These are phyloP conservation scores for Plectosphaerella sp. DNA, from an alignment of 2,329 filamentous ascomycete species.

Conservation along the genomic window DNA sequence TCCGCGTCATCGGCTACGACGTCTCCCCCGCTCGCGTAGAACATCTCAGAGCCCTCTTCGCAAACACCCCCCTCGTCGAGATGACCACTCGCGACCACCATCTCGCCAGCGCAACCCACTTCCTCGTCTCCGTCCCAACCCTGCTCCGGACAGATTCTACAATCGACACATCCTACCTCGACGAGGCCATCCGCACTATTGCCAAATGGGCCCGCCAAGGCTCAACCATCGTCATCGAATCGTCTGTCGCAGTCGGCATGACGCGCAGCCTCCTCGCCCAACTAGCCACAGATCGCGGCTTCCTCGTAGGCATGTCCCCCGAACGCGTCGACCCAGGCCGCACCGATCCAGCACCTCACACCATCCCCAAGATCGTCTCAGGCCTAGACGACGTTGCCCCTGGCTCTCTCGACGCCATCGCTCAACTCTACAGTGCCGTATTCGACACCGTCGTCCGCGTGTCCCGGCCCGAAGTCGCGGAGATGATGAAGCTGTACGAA, in stretches of 20 bases:
- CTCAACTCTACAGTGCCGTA: constrained; percentile 28
- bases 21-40: constrained; percentile 34
- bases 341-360: constrained; percentile 16
- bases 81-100: constrained; percentile 29
- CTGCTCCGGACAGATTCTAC: constrained; percentile 28
- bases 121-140: constrained; percentile 36
- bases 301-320: constrained; percentile 29
- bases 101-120: constrained; percentile 29
- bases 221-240: constrained; percentile 33
- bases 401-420: constrained; percentile 27
- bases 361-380: constrained; percentile 38
- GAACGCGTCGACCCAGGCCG: constrained; percentile 35
- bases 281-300: constrained; percentile 23
- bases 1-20: constrained; percentile 42
- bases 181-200: constrained; percentile 26
- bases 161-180: constrained; percentile 29
- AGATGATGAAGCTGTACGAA: constrained; percentile 41
- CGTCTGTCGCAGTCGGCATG: constrained; percentile 36
- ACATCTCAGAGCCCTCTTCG: constrained; percentile 23
- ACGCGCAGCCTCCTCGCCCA: constrained; percentile 30
- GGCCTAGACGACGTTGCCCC: constrained; percentile 27
- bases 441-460: constrained; percentile 33
- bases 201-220: constrained; percentile 24
- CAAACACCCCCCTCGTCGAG: constrained; percentile 19
- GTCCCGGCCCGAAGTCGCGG: constrained; percentile 34